These are phyloP conservation scores for Cyclotella cryptica DNA, from an alignment of 108 stramenopile genomes.

Conservation along the genomic window DNA sequence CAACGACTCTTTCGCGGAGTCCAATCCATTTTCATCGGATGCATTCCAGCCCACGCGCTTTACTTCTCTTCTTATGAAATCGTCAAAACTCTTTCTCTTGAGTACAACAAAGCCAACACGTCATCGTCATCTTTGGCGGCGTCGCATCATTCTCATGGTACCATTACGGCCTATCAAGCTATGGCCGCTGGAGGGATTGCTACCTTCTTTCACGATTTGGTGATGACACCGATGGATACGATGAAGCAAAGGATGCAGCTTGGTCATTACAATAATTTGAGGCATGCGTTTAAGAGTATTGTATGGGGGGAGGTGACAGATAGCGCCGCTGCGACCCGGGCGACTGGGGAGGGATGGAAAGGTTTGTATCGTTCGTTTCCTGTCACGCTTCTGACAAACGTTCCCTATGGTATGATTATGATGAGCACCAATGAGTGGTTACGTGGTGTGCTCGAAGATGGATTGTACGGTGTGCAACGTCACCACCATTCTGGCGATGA, in stretches of 20 bases:
- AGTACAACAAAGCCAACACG: conserved; percentile 26
- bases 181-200: conserved; percentile 90
- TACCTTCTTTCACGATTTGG: conserved; percentile 90
- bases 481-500: conserved; percentile 1
- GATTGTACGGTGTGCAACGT: conserved; percentile 40
- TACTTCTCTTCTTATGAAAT: conserved; percentile 96
- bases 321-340: not conserved
- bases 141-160: not conserved
- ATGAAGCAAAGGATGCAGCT: conserved; percentile 99
- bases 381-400: conserved; percentile 94
- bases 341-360: conserved; percentile 74
- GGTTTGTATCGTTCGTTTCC: conserved; percentile 92
- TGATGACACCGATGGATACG: conserved; percentile 98
- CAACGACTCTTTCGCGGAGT: conserved; percentile 96
- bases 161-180: conserved; percentile 44
- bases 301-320: conserved; percentile 27
- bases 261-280: conserved; percentile 90
- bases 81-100: conserved; percentile 64
- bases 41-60: conserved; percentile 97
- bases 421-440: conserved; percentile 94
- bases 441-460: conserved; percentile 60
- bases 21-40: conserved; percentile 93
- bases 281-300: conserved; percentile 69
- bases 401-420: conserved; percentile 98
- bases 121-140: not conserved